Percentiles rank a stretch among this genome's conserved stretches.
These are phyloP conservation scores for Ceratocystis variospora DNA, from an alignment of 2,329 filamentous ascomycete species.

Conservation along the genomic window DNA sequence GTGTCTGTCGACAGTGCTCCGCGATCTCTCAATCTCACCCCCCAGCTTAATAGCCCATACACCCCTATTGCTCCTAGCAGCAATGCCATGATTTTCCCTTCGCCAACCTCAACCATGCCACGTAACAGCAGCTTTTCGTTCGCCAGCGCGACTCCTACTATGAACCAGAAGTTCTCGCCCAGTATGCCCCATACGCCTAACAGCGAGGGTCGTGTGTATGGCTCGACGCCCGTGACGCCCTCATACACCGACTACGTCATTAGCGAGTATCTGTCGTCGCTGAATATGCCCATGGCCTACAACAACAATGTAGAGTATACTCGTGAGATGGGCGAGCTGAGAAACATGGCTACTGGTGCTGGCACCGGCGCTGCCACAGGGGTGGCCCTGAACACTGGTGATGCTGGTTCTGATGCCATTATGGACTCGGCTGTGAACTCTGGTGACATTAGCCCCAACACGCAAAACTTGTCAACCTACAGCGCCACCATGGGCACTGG, in stretches of 20 bases:
- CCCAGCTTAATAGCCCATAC: not conserved
- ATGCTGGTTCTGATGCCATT: too few species aligned
- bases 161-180: not conserved
- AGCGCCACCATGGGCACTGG: not conserved
- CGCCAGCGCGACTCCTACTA: not conserved
- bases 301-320: not conserved
- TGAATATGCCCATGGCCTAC: not conserved
- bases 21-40: not conserved
- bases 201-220: not conserved
- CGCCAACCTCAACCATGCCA: not conserved
- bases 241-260: not conserved
- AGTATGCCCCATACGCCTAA: not conserved
- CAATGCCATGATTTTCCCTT: not conserved
- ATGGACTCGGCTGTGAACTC: not conserved
- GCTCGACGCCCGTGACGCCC: not conserved
- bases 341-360: not conserved
- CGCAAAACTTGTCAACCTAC: not conserved
- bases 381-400: too few species aligned
- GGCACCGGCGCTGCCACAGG: not conserved
- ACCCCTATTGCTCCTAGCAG: not conserved
- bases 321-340: not conserved
- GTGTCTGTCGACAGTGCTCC: not conserved
- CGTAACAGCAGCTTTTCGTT: conserved; percentile 1
- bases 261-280: not conserved
- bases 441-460: not conserved